Evolutionary conservation across 148 eudicot species (phyloP).

Genomic region (Rhododendron kiyosumense): DNA sequence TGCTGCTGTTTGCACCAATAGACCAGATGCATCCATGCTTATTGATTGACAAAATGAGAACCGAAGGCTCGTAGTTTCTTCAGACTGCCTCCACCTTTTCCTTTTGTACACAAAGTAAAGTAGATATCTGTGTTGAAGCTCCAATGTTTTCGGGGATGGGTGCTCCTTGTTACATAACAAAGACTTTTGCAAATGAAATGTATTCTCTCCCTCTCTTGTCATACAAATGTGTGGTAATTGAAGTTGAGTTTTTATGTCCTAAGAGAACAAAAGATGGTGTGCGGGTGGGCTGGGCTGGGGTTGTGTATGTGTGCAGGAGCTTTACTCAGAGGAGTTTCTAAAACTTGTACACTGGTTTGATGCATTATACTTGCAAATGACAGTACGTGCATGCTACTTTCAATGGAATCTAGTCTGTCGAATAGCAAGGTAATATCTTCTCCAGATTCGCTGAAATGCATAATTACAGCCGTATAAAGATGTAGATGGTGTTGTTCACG

Average conservation of each 20-base stretch:
- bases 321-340: neutral
- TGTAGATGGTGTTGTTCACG: neutral
- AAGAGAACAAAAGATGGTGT: neutral
- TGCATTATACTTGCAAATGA: neutral
- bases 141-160: neutral
- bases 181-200: neutral
- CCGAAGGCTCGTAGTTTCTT: neutral
- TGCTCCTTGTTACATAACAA: neutral
- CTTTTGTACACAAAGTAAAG: neutral
- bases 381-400: neutral
- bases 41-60: slow-evolving; percentile 6
- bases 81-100: neutral
- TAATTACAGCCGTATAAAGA: neutral
- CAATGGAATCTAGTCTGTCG: neutral
- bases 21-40: neutral
- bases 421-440: neutral
- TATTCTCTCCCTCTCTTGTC: neutral
- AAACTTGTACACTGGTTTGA: neutral
- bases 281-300: neutral
- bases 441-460: neutral
- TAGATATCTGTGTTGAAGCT: neutral
- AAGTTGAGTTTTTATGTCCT: neutral
- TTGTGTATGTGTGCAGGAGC: neutral
- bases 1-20: neutral
- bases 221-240: neutral